Evolutionary conservation across 2,329 filamentous ascomycete species (phyloP).

Genomic region (Ophiocordyceps polyrhachis-furcata): DNA sequence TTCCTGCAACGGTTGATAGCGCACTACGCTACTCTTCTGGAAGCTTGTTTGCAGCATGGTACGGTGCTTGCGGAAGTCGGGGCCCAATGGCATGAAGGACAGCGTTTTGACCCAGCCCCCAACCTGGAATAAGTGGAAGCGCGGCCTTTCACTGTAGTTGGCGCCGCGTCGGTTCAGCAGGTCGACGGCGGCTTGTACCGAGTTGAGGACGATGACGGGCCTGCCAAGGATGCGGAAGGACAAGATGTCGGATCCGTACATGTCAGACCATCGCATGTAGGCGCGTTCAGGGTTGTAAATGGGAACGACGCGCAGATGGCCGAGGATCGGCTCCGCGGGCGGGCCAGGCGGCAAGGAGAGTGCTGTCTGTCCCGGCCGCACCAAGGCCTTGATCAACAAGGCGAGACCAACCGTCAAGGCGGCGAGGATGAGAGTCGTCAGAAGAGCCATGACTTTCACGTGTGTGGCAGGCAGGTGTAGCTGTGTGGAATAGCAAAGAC

Average conservation of each 20-base stretch:
- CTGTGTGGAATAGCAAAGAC: no score
- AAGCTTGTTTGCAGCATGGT: conserved; percentile 24
- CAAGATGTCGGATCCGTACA: conserved; percentile 30
- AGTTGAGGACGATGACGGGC: conserved; percentile 24
- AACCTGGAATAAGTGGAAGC: conserved; percentile 22
- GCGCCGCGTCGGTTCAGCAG: conserved; percentile 24
- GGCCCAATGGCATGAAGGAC: conserved; percentile 23
- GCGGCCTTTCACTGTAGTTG: conserved; percentile 25
- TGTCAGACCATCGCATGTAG: conserved; percentile 11
- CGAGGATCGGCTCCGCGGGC: conserved; percentile 19
- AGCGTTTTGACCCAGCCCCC: conserved; percentile 28
- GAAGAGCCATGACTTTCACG: background rate
- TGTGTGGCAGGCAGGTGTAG: no score
- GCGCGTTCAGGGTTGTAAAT: conserved; percentile 12
- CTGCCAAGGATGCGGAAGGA: conserved; percentile 16
- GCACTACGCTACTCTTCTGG: conserved; percentile 17
- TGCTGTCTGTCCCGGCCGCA: conserved; percentile 1
- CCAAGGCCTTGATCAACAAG: background rate
- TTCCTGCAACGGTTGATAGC: conserved; percentile 16
- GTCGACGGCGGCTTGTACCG: conserved; percentile 20
- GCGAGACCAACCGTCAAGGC: background rate
- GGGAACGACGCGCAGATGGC: conserved; percentile 24
- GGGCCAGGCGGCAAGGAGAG: conserved; percentile 14
- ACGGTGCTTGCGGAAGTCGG: conserved; percentile 24
- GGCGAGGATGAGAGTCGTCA: conserved; percentile 1